phyloP scores from a whole-genome alignment of 345 rosid species.

The Eucalyptus lansdowneana region DNA sequence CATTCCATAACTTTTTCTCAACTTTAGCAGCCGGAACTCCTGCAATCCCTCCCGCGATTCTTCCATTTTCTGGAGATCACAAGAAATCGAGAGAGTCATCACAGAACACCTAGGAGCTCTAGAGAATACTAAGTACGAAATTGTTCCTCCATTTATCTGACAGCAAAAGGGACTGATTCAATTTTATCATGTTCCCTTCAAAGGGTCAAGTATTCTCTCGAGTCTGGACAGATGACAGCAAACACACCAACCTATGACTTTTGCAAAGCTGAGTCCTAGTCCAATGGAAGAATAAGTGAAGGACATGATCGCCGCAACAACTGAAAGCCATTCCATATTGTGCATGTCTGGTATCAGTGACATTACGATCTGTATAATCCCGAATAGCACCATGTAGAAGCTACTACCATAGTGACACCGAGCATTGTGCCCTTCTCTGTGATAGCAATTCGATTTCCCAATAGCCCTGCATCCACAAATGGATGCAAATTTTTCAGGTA shows the following conservation, averaged over 20 bases:
- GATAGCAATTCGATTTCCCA: constrained; percentile 36
- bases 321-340: constrained; percentile 30
- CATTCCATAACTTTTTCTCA: constrained; percentile 16
- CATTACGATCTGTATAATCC: constrained; percentile 19
- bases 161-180: not conserved
- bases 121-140: constrained; percentile 12
- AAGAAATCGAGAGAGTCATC: constrained; percentile 7
- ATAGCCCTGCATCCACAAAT: constrained; percentile 19
- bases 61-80: constrained; percentile 22
- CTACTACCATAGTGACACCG: constrained; percentile 10
- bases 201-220: not conserved
- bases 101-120: constrained; percentile 30
- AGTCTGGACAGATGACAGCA: not conserved
- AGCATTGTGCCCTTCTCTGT: constrained; percentile 30
- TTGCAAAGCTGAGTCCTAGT: constrained; percentile 28
- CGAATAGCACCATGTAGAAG: constrained; percentile 22
- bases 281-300: constrained; percentile 31
- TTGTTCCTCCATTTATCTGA: not conserved
- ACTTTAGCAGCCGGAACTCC: constrained; percentile 12
- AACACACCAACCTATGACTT: constrained; percentile 14
- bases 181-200: not conserved
- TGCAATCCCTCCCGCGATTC: constrained; percentile 10
- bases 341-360: constrained; percentile 37
- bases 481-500: not conserved
- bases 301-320: constrained; percentile 33